These are phyloP conservation scores for Hygrophoropsis aurantiaca DNA, from an alignment of 768 basidiomycete genomes.

Conservation along the genomic window DNA sequence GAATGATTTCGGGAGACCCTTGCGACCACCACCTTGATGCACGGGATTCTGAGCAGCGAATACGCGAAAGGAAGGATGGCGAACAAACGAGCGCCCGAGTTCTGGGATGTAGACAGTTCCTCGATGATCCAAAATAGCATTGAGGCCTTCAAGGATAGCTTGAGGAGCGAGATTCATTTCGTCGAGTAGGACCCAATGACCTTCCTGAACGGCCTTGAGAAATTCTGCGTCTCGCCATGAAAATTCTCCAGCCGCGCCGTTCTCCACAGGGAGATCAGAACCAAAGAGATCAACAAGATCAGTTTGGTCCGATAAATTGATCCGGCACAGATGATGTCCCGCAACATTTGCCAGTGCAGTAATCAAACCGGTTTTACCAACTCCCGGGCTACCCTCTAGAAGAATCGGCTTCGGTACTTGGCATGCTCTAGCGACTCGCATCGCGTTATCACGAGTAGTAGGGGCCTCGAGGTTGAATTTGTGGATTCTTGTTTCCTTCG, in stretches of 20 bases:
- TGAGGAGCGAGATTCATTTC: conserved; percentile 99
- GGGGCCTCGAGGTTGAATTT: conserved; percentile 84
- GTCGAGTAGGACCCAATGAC: conserved; percentile 96
- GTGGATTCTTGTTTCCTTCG: conserved; percentile 30
- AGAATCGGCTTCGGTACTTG: conserved; percentile 91
- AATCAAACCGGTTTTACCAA: conserved; percentile 94
- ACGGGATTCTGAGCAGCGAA: conserved; percentile 98
- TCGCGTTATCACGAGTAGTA: conserved; percentile 83
- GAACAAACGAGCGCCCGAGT: conserved; percentile 80
- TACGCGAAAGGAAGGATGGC: conserved; percentile 93
- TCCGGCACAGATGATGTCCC: conserved; percentile 81
- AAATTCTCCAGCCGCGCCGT: conserved; percentile 88
- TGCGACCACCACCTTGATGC: conserved; percentile 94
- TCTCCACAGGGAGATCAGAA: conserved; percentile 92
- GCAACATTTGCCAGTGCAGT: conserved; percentile 80
- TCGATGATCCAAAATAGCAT: conserved; percentile 93
- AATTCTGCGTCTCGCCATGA: conserved; percentile 98
- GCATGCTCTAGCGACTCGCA: conserved; percentile 85
- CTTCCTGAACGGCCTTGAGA: conserved; percentile 88
- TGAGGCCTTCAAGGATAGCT: conserved; percentile 93
- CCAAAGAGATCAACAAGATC: conserved; percentile 96
- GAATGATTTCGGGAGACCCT: conserved; percentile 96
- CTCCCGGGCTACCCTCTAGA: conserved; percentile 96
- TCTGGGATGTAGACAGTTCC: conserved; percentile 95
- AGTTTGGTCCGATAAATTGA: conserved; percentile 98